phyloP scores from a whole-genome alignment of 108 stramenopile species.

The Cyclotella kingstonii region DNA sequence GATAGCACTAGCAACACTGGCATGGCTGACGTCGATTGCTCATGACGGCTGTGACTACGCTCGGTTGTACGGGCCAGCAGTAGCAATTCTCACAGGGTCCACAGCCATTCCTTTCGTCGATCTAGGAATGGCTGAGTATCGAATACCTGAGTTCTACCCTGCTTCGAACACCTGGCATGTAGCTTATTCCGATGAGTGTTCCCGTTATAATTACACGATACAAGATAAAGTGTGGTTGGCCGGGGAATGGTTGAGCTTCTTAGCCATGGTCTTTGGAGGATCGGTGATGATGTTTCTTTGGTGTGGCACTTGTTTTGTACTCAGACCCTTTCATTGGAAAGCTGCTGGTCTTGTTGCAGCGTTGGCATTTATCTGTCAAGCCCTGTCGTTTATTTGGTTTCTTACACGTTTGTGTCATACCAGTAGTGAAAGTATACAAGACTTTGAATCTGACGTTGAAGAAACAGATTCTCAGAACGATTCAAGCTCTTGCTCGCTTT shows the following conservation, averaged over 20 bases:
- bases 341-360: constrained; percentile 18
- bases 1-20: constrained; percentile 23
- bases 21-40: constrained; percentile 27
- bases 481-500: constrained; percentile 36
- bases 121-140: constrained; percentile 34
- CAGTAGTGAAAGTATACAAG: constrained; percentile 16
- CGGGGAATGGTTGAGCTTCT: constrained; percentile 26
- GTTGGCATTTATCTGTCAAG: constrained; percentile 17
- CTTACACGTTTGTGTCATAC: constrained; percentile 35
- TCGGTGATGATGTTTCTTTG: constrained; percentile 37
- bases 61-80: constrained; percentile 21
- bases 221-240: constrained; percentile 31
- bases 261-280: constrained; percentile 29
- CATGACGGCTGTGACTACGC: constrained; percentile 46
- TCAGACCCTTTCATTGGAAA: constrained; percentile 25
- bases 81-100: constrained; percentile 41
- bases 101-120: constrained; percentile 27
- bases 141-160: constrained; percentile 38
- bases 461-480: neutral
- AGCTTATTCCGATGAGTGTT: constrained; percentile 27
- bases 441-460: constrained; percentile 18
- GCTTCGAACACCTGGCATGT: constrained; percentile 31
- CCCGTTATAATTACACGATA: constrained; percentile 5
- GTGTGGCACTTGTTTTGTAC: constrained; percentile 27
- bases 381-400: constrained; percentile 38